Evolutionary conservation across 2,329 filamentous ascomycete species (phyloP), one percentile per base, ranked within the genome.

Genomic region (Hypoxylon sp.): DNA sequence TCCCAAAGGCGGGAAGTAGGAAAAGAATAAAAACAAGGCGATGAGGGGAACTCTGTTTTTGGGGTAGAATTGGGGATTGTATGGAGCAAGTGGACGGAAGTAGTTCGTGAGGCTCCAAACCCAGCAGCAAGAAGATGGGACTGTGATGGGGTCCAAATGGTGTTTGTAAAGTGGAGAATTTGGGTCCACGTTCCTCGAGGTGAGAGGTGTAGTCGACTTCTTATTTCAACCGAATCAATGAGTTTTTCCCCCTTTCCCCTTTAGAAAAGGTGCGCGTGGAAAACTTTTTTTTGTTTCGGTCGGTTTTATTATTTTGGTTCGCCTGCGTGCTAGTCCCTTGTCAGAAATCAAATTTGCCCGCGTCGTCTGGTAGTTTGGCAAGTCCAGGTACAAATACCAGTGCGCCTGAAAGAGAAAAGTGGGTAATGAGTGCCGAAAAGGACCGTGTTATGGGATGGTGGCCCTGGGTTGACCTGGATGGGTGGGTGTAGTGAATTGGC

Each of bases 131-230:
- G 56, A 71, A 68, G 70, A 74, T 72, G 70, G 73, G 71, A 73
- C 69, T 70, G 37, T 41, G 72, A 74, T 74, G 70, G 72, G 72
- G 71, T 70, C 70, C 64, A 68, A 69, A 68, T 65, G 70, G 62
- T 75, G 73, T 74, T 75, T 75, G 72, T 74, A 74, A 75, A 74
- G 74, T 76, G 74, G 74, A 76, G 74, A 75, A 73, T 70, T 68
- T 59, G 70, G 71, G 68, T 68, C 71, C 72, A 65, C 68, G 72
- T 70, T 73, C 63, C 68, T 74, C 70, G 73, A 74, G 70, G 70
- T 70, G 71, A 69, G 67, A 71, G 72, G 70, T 74, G 72, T 72
- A 69, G 71, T 68, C 67, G 69, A 62, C 72, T 74, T 73, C 72
- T 74, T 74, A 74, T 73, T 74, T 71, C 65, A 70, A 69, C 63